Evolutionary conservation across 1,284 basidiomycete species (phyloP), one percentile per base, ranked within the genome.

Genomic region (Mycena sp.): DNA sequence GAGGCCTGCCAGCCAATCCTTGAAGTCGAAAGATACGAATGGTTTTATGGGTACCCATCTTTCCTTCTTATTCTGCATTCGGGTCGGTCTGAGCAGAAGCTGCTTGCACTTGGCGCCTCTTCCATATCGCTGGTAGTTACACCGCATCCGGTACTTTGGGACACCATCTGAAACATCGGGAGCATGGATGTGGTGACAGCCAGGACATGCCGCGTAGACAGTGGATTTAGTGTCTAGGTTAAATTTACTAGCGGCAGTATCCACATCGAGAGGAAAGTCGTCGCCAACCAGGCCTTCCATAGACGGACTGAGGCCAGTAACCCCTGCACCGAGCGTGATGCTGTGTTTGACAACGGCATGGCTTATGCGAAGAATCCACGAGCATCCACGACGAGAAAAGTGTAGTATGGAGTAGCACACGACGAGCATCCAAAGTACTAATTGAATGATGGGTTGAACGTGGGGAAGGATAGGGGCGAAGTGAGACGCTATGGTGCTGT

Each of bases 1-100:
- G 26, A 64, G 50, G 29, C 38, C 28, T 2, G 48, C 48, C 26
- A 64, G 28, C 57, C 62, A 60, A n/a, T 51, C 57, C 9, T 37
- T 28, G n/a, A 60, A 53, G 35, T 64, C 43, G 17, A 38, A 61
- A 1, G 43, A 54, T 21, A 61, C 44, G 21, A 55, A 61, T 4
- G 60, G 59, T n/a, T 37, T 43, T 6, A 61, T 61, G 25, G 59
- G 60, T 23, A 58, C 55, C 10, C 3, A 25, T 17, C 28, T 19
- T 17, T 23, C 49, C 41, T 3, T 4, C 12, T 30, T 11, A 9
- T 25, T 16, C 35, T n/a, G n/a, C n/a, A n/a, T n/a, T n/a, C n/a
- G n/a, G 41, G 29, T 30, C 1, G 38, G 38, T 30, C 41, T 19
- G 16, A 21, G 35, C 6, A 55, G 29, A 14, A 45, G 16, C 16